Percentiles rank a stretch among this genome's conserved stretches.
Evolutionary conservation across 2,329 filamentous ascomycete species (phyloP).

Genomic region (Pseudogymnoascus sp.): DNA sequence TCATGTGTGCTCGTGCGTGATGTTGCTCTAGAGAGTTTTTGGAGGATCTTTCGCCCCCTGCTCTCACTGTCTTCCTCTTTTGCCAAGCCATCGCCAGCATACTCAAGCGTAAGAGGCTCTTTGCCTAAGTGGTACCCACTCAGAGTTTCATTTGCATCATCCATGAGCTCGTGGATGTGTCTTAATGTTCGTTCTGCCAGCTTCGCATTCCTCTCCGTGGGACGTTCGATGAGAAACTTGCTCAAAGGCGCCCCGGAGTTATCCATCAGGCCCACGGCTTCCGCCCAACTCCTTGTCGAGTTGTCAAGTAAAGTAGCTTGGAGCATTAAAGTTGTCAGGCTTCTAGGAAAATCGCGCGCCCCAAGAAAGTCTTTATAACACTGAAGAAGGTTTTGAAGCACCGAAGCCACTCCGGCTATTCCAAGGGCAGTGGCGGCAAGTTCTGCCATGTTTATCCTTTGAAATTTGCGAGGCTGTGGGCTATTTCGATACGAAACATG

Average conservation of each 20-base stretch:
- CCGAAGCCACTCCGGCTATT: neutral
- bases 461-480: neutral
- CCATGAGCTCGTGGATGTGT: neutral
- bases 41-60: neutral
- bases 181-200: neutral
- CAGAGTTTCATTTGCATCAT: neutral
- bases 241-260: neutral
- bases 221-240: neutral
- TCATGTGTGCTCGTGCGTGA: neutral
- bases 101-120: neutral
- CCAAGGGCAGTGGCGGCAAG: neutral
- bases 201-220: neutral
- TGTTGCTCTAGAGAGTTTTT: neutral
- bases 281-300: neutral
- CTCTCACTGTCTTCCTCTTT: neutral
- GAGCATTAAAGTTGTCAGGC: neutral
- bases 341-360: neutral
- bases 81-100: neutral
- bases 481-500: neutral
- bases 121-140: neutral
- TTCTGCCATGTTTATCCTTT: neutral
- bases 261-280: neutral
- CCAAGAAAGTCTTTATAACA: neutral
- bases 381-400: neutral
- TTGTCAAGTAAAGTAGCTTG: neutral